These are phyloP conservation scores for Fusarium marasasianum DNA, from an alignment of 2,329 filamentous ascomycete genomes.

Conservation along the genomic window DNA sequence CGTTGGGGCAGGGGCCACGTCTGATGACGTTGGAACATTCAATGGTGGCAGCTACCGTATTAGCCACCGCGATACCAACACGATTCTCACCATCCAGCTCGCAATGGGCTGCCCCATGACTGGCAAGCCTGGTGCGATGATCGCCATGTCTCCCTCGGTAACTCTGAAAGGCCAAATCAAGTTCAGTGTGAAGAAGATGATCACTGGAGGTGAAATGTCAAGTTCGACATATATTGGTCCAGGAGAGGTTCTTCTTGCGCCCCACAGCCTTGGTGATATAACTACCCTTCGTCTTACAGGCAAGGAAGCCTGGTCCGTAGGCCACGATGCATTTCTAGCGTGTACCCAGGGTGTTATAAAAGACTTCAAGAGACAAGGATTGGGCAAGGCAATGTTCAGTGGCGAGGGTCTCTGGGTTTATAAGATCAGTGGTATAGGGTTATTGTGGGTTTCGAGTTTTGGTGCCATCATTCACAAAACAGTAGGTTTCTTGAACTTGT, in stretches of 20 bases:
- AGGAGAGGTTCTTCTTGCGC: conserved; percentile 87
- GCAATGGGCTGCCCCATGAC: conserved; percentile 87
- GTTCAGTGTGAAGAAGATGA: conserved; percentile 91
- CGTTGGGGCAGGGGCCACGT: conserved; percentile 66
- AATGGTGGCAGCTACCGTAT: conserved; percentile 96
- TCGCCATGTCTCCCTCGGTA: conserved; percentile 91
- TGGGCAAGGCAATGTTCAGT: conserved; percentile 92
- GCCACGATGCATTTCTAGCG: conserved; percentile 86
- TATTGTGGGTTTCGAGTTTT: conserved; percentile 92
- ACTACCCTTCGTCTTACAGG: conserved; percentile 80
- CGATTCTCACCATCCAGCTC: conserved; percentile 86
- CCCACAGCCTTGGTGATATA: conserved; percentile 83
- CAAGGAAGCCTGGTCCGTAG: conserved; percentile 81
- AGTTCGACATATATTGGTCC: conserved; percentile 87
- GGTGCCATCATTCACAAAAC: conserved; percentile 96
- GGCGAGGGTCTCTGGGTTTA: conserved; percentile 94
- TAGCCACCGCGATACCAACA: conserved; percentile 91
- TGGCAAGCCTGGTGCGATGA: conserved; percentile 88
- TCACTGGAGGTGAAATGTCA: conserved; percentile 81
- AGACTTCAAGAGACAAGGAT: conserved; percentile 84
- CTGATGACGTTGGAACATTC: conserved; percentile 94
- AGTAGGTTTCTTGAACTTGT: conserved; percentile 60
- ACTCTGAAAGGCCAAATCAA: conserved; percentile 84
- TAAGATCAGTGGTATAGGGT: conserved; percentile 80
- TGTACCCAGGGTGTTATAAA: conserved; percentile 88